These are phyloP conservation scores for Tolypocladium album DNA, from an alignment of 2,329 filamentous ascomycete species.

Conservation along the genomic window DNA sequence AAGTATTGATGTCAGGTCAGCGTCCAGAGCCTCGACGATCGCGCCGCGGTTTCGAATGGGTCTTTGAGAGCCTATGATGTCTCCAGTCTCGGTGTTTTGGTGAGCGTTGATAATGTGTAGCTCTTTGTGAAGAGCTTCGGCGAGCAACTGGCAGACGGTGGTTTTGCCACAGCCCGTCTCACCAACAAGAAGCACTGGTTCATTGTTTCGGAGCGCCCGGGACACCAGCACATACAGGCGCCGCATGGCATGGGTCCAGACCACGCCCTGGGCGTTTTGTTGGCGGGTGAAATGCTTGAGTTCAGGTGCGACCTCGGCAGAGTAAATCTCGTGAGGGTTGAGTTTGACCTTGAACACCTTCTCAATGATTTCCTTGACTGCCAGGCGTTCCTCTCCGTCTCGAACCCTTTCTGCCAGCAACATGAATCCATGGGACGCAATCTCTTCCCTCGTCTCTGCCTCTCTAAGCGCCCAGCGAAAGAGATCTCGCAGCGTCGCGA, in stretches of 20 bases:
- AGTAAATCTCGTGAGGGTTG: slow-evolving; percentile 64
- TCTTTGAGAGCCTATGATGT: slow-evolving; percentile 90
- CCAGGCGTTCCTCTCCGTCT: slow-evolving; percentile 74
- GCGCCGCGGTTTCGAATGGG: slow-evolving; percentile 77
- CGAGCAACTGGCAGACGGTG: slow-evolving; percentile 85
- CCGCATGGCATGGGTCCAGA: slow-evolving; percentile 95
- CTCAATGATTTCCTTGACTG: slow-evolving; percentile 83
- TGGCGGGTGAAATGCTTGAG: slow-evolving; percentile 36
- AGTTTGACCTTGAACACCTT: slow-evolving; percentile 80
- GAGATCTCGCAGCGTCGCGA: slow-evolving; percentile 88
- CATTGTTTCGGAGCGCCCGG: slow-evolving; percentile 75
- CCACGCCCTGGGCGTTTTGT: slow-evolving; percentile 52
- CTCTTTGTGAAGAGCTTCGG: slow-evolving; percentile 64
- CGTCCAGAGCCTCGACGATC: slow-evolving; percentile 53
- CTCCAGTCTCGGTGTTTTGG: slow-evolving; percentile 94
- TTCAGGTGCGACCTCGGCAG: slow-evolving; percentile 43
- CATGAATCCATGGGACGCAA: slow-evolving; percentile 93
- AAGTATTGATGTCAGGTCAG: slow-evolving; percentile 45
- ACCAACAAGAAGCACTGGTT: slow-evolving; percentile 87
- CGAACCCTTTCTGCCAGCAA: slow-evolving; percentile 87
- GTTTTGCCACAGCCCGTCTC: slow-evolving; percentile 98
- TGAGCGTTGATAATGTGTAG: slow-evolving; percentile 93
- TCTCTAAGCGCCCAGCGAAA: slow-evolving; percentile 88
- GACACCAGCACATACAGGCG: slow-evolving; percentile 84
- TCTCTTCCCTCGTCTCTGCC: slow-evolving; percentile 75